These are phyloP conservation scores for Botrytis medusae DNA, from an alignment of 2,329 filamentous ascomycete genomes.

Conservation along the genomic window DNA sequence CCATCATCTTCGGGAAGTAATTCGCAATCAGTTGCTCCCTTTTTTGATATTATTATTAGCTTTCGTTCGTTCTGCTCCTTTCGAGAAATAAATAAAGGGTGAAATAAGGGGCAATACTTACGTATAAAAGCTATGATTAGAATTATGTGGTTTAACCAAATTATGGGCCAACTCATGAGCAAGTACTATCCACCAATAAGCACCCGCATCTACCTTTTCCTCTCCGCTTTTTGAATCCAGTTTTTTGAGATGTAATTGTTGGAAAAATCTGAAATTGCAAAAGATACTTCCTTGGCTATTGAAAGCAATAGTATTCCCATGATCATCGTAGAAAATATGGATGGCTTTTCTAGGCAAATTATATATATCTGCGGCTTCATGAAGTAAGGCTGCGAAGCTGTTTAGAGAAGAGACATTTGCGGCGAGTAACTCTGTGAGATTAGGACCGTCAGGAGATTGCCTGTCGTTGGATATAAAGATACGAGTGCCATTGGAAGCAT, in stretches of 20 bases:
- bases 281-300: constrained; percentile 86
- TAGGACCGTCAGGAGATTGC: constrained; percentile 48
- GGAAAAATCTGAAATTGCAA: constrained; percentile 88
- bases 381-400: constrained; percentile 66
- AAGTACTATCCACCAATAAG: constrained; percentile 94
- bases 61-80: background rate
- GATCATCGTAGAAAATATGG: constrained; percentile 84
- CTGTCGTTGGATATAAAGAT: constrained; percentile 62
- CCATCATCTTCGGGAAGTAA: constrained; percentile 71
- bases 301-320: constrained; percentile 84
- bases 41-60: background rate
- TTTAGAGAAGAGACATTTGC: constrained; percentile 63
- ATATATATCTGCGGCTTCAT: constrained; percentile 72
- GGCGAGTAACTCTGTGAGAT: constrained; percentile 58
- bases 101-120: constrained; percentile 42
- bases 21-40: constrained; percentile 76
- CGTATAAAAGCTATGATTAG: constrained; percentile 81
- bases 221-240: constrained; percentile 44
- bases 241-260: constrained; percentile 67
- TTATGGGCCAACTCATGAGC: constrained; percentile 97
- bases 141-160: constrained; percentile 73
- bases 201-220: constrained; percentile 65
- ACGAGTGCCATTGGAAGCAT: constrained; percentile 69
- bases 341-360: constrained; percentile 65
- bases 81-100: background rate